Base-by-base conservation (phyloP, 371 early-diverging fungal genomes). In the Mucor circinelloides region DNA sequence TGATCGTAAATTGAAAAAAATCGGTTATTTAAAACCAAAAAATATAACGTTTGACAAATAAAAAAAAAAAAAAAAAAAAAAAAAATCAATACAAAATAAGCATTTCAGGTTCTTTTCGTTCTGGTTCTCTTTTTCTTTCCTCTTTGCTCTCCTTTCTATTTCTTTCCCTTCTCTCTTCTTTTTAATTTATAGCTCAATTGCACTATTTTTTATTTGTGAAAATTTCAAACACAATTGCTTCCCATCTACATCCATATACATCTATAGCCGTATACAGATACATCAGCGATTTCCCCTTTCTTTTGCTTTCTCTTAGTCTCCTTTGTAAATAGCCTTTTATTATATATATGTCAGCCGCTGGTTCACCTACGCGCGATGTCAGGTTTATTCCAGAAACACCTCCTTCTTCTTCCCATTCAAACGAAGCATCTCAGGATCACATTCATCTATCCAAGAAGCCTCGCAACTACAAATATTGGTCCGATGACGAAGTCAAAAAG, bases 391-490 rank as follows among this genome's bases (percentile, higher is more conserved):
- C 67, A 46, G 62, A 61, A 46, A 10, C 50, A 6, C 57, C 50
- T 7, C 42, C 36, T 27, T 32, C 59, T 9, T 60, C 58, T 19
- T 8, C 48, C 12, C 42, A 60, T 17, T 38, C 68, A 21, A 32
- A 23, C 5, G 65, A 65, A 17, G 13, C 34, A 17, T 25, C 34
- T 58, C 65, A 65, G 58, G 65, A 65, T 58, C 65, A 65, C 0
- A 6, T 32, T n/a, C 64, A 64, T 28, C 27, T 23, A 15, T 66
- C 60, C 13, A 71, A 71, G 46, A 71, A 71, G 34, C 71, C 71
- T 12, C 48, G 71, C 25, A 71, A 71, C 42, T 71, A 71, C 32
- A 71, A 71, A 44, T 71, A 71, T 23, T 71, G 71, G 71, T 71
- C 71, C n/a, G 71, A 71, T 46, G 67, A 71, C 6, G 71, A 71